phyloP scores from a whole-genome alignment of 1,284 basidiomycete species.

The Porodaedalea pini region DNA sequence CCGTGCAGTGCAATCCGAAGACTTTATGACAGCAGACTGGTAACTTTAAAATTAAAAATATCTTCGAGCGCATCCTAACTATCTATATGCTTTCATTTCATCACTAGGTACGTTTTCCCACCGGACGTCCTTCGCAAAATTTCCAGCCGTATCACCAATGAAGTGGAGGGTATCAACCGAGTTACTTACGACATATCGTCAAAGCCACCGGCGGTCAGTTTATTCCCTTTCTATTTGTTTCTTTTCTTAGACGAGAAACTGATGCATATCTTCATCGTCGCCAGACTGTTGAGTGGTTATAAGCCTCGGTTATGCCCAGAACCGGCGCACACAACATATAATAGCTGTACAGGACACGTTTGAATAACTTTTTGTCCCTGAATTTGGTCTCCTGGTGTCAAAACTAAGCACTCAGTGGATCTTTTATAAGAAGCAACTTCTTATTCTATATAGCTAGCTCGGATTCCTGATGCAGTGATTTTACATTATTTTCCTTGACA shows the following conservation, averaged over 20 bases:
- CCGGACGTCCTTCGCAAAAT: slow-evolving; percentile 86
- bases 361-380: too few species aligned
- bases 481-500: too few species aligned
- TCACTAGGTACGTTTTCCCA: slow-evolving; percentile 94
- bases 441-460: too few species aligned
- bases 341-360: too few species aligned
- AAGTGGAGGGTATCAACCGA: slow-evolving; percentile 90
- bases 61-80: not conserved
- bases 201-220: slow-evolving; percentile 87
- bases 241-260: not conserved
- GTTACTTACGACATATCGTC: slow-evolving; percentile 96
- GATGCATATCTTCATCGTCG: not conserved
- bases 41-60: slow-evolving; percentile 30
- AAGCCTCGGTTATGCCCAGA: too few species aligned
- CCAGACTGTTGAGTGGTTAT: slow-evolving; percentile 18
- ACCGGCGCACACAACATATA: too few species aligned
- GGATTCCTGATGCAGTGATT: too few species aligned
- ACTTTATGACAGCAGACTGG: slow-evolving; percentile 99
- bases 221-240: not conserved
- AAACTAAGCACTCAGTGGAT: too few species aligned
- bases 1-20: slow-evolving; percentile 88
- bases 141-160: slow-evolving; percentile 97
- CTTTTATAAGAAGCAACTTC: too few species aligned
- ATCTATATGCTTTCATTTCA: not conserved
- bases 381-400: too few species aligned